Evolutionary conservation across 208 protist species (phyloP), one percentile per base, ranked within the genome.

Genomic region (Tritrichomonas foetus): DNA sequence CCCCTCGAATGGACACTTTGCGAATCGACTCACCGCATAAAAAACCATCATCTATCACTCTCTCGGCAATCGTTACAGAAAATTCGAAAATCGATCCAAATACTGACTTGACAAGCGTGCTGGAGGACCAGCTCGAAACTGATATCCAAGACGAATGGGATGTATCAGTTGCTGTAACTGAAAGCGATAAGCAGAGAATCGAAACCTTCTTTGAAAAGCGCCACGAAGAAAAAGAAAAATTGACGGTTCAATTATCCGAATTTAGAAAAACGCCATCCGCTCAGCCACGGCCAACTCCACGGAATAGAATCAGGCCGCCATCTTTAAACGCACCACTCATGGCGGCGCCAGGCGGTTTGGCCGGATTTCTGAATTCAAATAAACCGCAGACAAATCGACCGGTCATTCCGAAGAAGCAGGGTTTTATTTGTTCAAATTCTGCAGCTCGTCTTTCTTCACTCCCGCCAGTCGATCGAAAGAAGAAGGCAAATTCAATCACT

Each of bases 91-190:
- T 3, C 5, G 78, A 36, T 22, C 1, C 25, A 9, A 33, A 33
- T 33, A 53, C 78, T 3, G 78, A 89, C 36, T 47, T 89, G 3
- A 89, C 78, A 33, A 57, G 47, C 5, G 27, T 89, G 0, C 33
- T 33, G 33, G 78, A 89, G 57, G 78, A 25, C 25, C 25, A 57
- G 16, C 25, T 89, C 8, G 30, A 11, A 14, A 53, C 78, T 39
- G 78, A 89, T n/a, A 57, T 39, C 11, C 44, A 27, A 22, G 78
- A 89, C 14, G 78, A 89, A 30, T 89, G 78, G 78, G 78, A 89
- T 89, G 44, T 89, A 20, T 61, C 47, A 44, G 78, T 33, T 22
- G 47, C 47, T 5, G 47, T n/a, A 14, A 41, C 44, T 39, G 27
- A 33, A n/a, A 47, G 57, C 33, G 41, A 89, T 33, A 13, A 89